Evolutionary conservation across 805 yeast species (phyloP).

Genomic region (Myxozyma udenii): DNA sequence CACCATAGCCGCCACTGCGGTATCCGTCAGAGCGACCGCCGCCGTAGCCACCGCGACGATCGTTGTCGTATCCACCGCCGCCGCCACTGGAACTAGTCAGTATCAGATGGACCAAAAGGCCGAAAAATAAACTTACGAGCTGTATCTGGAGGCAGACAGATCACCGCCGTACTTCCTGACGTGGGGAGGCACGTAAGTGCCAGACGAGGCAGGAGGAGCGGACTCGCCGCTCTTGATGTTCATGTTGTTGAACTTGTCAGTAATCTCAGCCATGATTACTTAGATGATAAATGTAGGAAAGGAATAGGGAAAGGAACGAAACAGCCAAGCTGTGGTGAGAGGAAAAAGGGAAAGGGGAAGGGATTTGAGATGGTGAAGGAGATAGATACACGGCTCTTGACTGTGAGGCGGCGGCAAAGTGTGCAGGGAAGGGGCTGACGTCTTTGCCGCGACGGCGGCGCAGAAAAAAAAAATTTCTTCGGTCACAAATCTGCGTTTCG

Average conservation of each 20-base stretch:
- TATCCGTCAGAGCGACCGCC: constrained; percentile 16
- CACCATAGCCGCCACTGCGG: constrained; percentile 16
- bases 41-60: constrained; percentile 26
- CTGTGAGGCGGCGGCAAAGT: too few relatives aligned
- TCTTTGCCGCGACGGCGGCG: too few relatives aligned
- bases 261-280: constrained; percentile 31
- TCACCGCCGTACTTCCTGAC: constrained; percentile 30
- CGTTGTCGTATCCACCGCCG: constrained; percentile 7
- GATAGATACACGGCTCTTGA: too few relatives aligned
- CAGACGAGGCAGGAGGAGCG: neutral
- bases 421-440: too few relatives aligned
- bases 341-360: neutral
- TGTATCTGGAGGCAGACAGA: constrained; percentile 5
- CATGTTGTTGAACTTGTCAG: constrained; percentile 24
- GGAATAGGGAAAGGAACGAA: neutral
- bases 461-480: constrained; percentile 1
- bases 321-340: neutral
- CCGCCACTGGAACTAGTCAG: constrained; percentile 4
- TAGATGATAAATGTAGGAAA: too few relatives aligned
- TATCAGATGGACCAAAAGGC: neutral
- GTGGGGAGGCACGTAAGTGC: constrained; percentile 58
- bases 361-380: too few relatives aligned
- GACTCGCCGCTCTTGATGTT: constrained; percentile 17
- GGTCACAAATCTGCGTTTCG: too few relatives aligned
- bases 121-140: constrained; percentile 3